Evolutionary conservation across 2,329 filamentous ascomycete species (phyloP).

Genomic region (Aspergillus sp.): DNA sequence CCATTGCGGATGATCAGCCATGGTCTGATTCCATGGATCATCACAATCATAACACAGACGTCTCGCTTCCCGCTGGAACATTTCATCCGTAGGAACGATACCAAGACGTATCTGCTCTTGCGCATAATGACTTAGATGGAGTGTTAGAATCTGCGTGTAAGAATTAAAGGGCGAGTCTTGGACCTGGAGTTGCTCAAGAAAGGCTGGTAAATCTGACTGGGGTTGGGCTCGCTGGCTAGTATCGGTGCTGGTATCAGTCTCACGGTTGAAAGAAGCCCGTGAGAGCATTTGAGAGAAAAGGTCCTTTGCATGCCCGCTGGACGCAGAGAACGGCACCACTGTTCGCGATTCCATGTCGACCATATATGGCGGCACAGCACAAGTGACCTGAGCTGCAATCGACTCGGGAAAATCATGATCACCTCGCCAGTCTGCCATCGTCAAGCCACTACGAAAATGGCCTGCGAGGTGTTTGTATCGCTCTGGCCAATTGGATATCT

Average conservation of each 20-base stretch:
- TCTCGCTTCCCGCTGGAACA: slow-evolving; percentile 19
- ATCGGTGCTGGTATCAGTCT: not conserved
- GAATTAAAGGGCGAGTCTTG: not conserved
- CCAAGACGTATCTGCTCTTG: slow-evolving; percentile 10
- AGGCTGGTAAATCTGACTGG: not conserved
- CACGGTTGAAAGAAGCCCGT: not conserved
- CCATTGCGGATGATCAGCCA: slow-evolving; percentile 13
- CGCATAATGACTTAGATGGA: slow-evolving; percentile 13
- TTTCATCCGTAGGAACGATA: slow-evolving; percentile 16
- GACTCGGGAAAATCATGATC: slow-evolving; percentile 12
- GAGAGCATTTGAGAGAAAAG: slow-evolving; percentile 11
- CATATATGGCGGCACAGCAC: slow-evolving; percentile 14
- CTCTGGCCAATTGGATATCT: slow-evolving; percentile 1
- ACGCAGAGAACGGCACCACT: slow-evolving; percentile 15
- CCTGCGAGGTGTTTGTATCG: slow-evolving; percentile 4
- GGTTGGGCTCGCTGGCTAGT: not conserved
- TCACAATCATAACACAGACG: slow-evolving; percentile 15
- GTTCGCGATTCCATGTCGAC: slow-evolving; percentile 10
- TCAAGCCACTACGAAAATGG: slow-evolving; percentile 9
- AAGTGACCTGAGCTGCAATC: slow-evolving; percentile 9
- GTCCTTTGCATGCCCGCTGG: slow-evolving; percentile 5
- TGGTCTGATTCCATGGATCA: slow-evolving; percentile 19
- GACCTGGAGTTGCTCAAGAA: slow-evolving; percentile 2
- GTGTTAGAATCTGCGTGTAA: not conserved
- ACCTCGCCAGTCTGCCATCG: slow-evolving; percentile 9